Conservation (phyloP, 2,329 filamentous ascomycete genomes). For the Nothophoma quercina region DNA sequence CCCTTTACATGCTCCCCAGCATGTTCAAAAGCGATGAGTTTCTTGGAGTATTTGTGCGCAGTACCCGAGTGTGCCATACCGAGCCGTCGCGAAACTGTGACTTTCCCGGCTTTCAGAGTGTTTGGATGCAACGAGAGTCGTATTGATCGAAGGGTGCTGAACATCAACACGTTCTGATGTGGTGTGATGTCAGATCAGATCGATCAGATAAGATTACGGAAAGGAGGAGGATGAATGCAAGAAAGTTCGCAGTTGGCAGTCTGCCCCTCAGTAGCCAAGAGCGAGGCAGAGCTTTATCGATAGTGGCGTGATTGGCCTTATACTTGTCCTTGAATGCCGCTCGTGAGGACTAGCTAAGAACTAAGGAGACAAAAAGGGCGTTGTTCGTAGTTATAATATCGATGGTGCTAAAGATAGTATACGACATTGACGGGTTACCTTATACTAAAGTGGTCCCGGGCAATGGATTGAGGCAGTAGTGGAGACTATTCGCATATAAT, state of each 20-base stretch:
- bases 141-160: not conserved
- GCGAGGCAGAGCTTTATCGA: slow-evolving; percentile 5
- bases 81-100: too few species aligned
- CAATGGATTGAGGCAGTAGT: too few species aligned
- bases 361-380: too few species aligned
- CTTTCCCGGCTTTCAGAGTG: too few species aligned
- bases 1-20: slow-evolving; percentile 15
- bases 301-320: not conserved
- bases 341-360: not conserved
- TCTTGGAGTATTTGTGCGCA: slow-evolving; percentile 53
- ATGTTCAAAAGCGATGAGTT: slow-evolving; percentile 57
- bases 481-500: too few species aligned
- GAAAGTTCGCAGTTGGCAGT: not conserved
- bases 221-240: not conserved
- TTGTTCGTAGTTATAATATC: too few species aligned
- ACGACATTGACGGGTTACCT: too few species aligned
- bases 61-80: slow-evolving; percentile 48
- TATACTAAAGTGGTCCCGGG: too few species aligned
- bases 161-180: not conserved
- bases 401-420: too few species aligned
- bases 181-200: not conserved
- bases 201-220: slow-evolving; percentile 4
- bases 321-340: not conserved
- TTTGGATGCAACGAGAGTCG: too few species aligned
- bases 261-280: slow-evolving; percentile 5